A percentile compares a stretch with the other conserved stretches of the same genome.
Conservation (phyloP, 164 flowering plant genomes). For the Liriodendron chinense region DNA sequence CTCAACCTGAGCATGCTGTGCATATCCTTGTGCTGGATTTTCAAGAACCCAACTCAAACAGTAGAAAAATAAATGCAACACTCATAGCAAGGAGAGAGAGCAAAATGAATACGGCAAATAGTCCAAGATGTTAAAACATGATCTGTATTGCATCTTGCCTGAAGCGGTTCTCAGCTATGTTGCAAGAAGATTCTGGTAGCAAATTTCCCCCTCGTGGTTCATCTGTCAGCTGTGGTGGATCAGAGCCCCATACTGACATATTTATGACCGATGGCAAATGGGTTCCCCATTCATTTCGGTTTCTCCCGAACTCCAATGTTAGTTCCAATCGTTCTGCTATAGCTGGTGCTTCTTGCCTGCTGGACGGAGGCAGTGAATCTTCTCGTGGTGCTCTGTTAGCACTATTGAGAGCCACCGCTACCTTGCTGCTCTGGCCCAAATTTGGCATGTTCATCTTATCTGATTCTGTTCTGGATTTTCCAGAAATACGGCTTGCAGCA, state of each 20-base stretch:
- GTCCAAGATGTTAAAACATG: neutral
- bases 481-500: slow-evolving; percentile 20
- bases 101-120: no score
- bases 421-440: slow-evolving; percentile 37
- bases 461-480: slow-evolving; percentile 22
- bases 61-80: no score
- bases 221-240: slow-evolving; percentile 20
- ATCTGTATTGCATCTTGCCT: slow-evolving; percentile 41
- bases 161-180: slow-evolving; percentile 55
- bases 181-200: slow-evolving; percentile 33
- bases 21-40: no score
- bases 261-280: slow-evolving; percentile 49
- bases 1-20: no score
- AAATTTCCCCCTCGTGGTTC: slow-evolving; percentile 17
- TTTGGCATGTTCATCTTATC: slow-evolving; percentile 36
- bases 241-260: slow-evolving; percentile 46
- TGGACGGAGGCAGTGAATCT: slow-evolving; percentile 22
- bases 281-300: slow-evolving; percentile 22
- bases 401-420: slow-evolving; percentile 63
- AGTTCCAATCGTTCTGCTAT: slow-evolving; percentile 51
- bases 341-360: slow-evolving; percentile 31
- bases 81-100: no score
- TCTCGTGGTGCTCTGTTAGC: slow-evolving; percentile 22
- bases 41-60: no score
- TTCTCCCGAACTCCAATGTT: slow-evolving; percentile 49